Percentiles rank a stretch among this genome's conserved stretches.
Evolutionary conservation across 129 eudicot species (phyloP).

Genomic region (Deinandra increscens): DNA sequence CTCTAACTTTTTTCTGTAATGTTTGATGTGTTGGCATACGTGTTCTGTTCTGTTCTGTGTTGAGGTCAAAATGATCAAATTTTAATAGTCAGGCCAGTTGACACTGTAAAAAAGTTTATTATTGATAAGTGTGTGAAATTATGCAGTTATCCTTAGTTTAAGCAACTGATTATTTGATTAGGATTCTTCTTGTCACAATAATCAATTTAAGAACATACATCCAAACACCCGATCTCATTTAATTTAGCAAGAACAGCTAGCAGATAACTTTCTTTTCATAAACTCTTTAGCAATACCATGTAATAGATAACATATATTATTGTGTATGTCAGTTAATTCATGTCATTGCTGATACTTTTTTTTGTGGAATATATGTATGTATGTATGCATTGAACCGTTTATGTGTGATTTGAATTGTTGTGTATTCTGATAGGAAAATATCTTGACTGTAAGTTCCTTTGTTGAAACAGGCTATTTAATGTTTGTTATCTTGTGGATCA

Average conservation of each 20-base stretch:
- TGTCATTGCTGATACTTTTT: background rate
- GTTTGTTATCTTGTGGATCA: constrained; percentile 29
- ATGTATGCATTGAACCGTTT: background rate
- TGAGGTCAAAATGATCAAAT: background rate
- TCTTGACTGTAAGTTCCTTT: constrained; percentile 13
- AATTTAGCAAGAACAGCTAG: too few species aligned
- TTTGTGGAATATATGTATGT: background rate
- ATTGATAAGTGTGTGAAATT: background rate
- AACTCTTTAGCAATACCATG: background rate
- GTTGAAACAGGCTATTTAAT: constrained; percentile 30
- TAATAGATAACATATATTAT: background rate
- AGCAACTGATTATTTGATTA: constrained; percentile 4
- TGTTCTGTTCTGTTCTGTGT: background rate
- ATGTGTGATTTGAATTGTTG: background rate
- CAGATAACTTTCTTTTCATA: background rate
- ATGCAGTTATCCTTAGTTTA: background rate
- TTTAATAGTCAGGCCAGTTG: background rate
- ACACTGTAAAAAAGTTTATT: background rate
- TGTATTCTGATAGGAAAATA: background rate
- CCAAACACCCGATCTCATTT: background rate
- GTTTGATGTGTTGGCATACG: background rate
- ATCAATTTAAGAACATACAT: background rate
- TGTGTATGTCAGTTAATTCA: background rate
- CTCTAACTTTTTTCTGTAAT: background rate
- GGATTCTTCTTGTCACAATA: background rate